A percentile compares a stretch with the other conserved stretches of the same genome.
These are phyloP conservation scores for Aaosphaeria pasadenensis DNA, from an alignment of 2,329 filamentous ascomycete genomes.

Conservation along the genomic window DNA sequence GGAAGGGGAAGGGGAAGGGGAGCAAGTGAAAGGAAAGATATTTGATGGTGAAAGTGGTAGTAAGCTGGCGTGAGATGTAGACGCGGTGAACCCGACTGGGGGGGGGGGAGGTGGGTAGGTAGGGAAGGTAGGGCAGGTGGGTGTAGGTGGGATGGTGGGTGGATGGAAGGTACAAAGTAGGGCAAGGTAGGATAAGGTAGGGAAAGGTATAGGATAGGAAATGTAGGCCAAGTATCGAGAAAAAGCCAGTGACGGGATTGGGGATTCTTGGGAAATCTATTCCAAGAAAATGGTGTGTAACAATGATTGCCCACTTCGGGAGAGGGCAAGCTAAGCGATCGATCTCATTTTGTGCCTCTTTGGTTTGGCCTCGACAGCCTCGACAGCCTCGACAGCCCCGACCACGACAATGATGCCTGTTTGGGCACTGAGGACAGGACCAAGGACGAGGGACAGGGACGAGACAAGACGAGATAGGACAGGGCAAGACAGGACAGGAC, in stretches of 20 bases:
- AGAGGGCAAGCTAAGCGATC: conserved; percentile 9
- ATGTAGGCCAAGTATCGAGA: conserved; percentile 1
- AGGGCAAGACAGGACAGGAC: not conserved
- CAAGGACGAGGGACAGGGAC: not conserved
- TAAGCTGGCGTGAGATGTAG: too few species aligned
- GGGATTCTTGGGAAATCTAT: conserved; percentile 6
- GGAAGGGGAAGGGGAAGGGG: too few species aligned
- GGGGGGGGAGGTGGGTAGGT: conserved; percentile 1
- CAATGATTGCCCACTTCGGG: conserved; percentile 11
- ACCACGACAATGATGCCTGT: conserved; percentile 5
- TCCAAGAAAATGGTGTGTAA: conserved; percentile 30
- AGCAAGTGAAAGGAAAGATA: too few species aligned
- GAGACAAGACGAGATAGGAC: not conserved
- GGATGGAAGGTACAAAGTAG: not conserved
- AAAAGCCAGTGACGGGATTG: too few species aligned
- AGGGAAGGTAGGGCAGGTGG: not conserved
- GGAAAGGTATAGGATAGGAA: not conserved
- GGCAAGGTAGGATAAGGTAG: not conserved
- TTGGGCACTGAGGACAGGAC: not conserved
- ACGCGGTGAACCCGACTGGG: too few species aligned
- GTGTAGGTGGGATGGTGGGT: conserved; percentile 1
- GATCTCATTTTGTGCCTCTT: not conserved
- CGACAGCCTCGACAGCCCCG: conserved; percentile 1
- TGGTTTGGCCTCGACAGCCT: not conserved
- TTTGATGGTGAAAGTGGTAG: too few species aligned